Evolutionary conservation across 176 grass and related monocot genomes (phyloP), one percentile per base, ranked within the genome.

Genomic region (Eragrostis nindensis): DNA sequence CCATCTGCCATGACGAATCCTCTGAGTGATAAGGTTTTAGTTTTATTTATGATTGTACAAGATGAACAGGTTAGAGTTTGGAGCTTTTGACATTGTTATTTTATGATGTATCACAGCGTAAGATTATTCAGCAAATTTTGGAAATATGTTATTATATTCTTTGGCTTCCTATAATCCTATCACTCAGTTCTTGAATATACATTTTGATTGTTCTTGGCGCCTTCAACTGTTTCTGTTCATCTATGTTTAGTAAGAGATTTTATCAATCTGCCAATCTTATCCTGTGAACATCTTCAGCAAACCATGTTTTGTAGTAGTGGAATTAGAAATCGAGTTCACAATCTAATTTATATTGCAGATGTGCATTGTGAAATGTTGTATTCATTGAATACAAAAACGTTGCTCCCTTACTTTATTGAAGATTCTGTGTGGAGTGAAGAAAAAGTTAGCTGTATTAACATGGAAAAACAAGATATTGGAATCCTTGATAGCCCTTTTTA

Each of bases 121-220:
- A 38, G 15, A 57, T 26, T 22, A 36, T 36, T 4, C 39, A 2
- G 21, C 9, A 14, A 21, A 2, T 70, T n/a, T 68, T 68, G 32
- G 64, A 79, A 68, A 68, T 66, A 36, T 68, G 5, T 42, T 21
- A 41, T 54, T 55, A 9, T 54, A 47, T 54, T 2, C 7, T 41
- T 54, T 17, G 4, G 16, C 26, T 46, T 46, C 22, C 46, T n/a
- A n/a, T n/a, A n/a, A n/a, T n/a, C n/a, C n/a, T 7, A 26, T 67
- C 11, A 26, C 2, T 27, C 32, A 8, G 17, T 18, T 61, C 8
- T 47, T 30, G 14, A 45, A 30, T 24, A 61, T 46, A 42, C 12
- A 81, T 70, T 60, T 81, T 71, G n/a, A 80, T 44, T 66, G 14
- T 30, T 70, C 52, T 68, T 29, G 50, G 16, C 14, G 32, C 32